Percentiles rank a stretch among this genome's conserved stretches.
phyloP scores from a whole-genome alignment of 2,329 filamentous ascomycete genomes.

The Didymella lethalis region DNA sequence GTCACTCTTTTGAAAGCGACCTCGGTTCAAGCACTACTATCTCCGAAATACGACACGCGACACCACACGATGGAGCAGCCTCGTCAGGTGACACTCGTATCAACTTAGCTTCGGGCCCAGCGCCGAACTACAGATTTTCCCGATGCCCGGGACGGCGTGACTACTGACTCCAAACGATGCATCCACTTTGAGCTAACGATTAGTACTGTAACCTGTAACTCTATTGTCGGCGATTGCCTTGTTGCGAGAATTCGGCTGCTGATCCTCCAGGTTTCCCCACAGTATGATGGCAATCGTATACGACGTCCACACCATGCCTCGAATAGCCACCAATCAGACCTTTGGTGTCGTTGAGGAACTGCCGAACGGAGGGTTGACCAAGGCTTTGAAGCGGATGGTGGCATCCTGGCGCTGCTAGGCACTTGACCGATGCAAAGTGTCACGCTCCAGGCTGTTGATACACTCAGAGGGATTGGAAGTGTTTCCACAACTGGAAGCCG shows the following conservation, averaged over 20 bases:
- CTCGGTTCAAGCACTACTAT: not conserved
- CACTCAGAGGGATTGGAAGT: not conserved
- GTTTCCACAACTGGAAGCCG: constrained; percentile 10
- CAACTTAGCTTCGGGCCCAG: constrained; percentile 14
- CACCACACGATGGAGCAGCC: not conserved
- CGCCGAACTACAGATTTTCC: constrained; percentile 19
- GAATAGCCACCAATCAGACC: constrained; percentile 12
- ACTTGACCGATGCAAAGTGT: not conserved
- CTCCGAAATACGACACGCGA: not conserved
- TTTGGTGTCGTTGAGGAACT: too few species aligned
- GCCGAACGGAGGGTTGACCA: constrained; percentile 4
- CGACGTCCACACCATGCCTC: not conserved
- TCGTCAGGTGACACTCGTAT: constrained; percentile 1
- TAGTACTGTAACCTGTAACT: constrained; percentile 4
- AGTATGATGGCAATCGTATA: constrained; percentile 2
- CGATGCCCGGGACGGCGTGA: constrained; percentile 22
- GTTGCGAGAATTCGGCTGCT: constrained; percentile 1
- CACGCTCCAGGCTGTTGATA: not conserved
- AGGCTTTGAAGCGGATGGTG: not conserved
- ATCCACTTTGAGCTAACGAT: constrained; percentile 8
- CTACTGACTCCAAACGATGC: not conserved
- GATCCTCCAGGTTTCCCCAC: constrained; percentile 12
- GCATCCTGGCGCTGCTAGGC: constrained; percentile 4
- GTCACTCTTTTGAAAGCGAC: not conserved
- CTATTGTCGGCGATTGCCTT: constrained; percentile 11